Conservation (phyloP, 495 filamentous ascomycete species). For the Aspergillus carlsbadensis region DNA sequence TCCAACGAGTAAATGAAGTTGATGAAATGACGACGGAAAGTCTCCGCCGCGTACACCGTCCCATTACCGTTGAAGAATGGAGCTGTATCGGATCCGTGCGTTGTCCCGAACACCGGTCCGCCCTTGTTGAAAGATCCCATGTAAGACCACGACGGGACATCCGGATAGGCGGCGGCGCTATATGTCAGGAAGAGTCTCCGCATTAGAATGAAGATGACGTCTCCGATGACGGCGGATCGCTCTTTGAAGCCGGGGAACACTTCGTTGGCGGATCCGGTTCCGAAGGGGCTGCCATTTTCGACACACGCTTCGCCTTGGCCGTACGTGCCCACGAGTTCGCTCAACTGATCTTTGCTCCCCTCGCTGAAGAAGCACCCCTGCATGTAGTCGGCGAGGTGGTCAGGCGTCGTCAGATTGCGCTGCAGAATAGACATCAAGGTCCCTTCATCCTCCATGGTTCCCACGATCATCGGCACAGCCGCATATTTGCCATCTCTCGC, state of each 20-base stretch:
- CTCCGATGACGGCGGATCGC: conserved; percentile 71
- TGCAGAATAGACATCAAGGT: conserved; percentile 64
- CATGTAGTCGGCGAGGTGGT: conserved; percentile 58
- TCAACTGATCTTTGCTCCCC: conserved; percentile 42
- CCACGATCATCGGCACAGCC: conserved; percentile 55
- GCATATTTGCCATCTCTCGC: conserved; percentile 52
- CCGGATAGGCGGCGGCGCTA: no score
- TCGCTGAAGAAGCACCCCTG: conserved; percentile 52
- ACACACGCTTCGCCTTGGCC: conserved; percentile 33
- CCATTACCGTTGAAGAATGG: no score
- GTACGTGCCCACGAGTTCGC: conserved; percentile 57
- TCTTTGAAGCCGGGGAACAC: conserved; percentile 75
- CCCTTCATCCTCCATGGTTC: conserved; percentile 62
- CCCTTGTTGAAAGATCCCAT: no score
- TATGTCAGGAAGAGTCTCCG: conserved; percentile 23
- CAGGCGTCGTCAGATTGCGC: conserved; percentile 58
- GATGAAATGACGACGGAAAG: no score
- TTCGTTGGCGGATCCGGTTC: conserved; percentile 60
- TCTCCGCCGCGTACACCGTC: no score
- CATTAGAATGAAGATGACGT: conserved; percentile 63
- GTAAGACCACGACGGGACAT: no score
- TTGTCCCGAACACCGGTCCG: no score
- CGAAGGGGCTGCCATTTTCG: conserved; percentile 59
- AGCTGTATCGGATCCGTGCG: no score
- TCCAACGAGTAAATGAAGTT: no score